Conservation (phyloP, 148 eudicot species). For the Bassia scoparia region DNA sequence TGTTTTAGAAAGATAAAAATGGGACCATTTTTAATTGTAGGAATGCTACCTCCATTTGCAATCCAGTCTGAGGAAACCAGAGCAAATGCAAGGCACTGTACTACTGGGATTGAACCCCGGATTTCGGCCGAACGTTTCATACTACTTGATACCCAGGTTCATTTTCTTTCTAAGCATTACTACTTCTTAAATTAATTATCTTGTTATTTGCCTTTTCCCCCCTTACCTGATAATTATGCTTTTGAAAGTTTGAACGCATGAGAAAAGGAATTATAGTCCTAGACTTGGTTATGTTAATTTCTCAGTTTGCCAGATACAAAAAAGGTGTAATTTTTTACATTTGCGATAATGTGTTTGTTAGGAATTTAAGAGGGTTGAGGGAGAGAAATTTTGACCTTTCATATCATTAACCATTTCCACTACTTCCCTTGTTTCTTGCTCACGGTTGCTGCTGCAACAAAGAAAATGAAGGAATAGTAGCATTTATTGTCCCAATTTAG, state of each 20-base stretch:
- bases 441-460: not conserved
- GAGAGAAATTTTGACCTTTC: no score
- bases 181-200: not conserved
- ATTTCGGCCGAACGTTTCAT: conserved; percentile 73
- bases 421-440: not conserved
- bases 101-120: conserved; percentile 82
- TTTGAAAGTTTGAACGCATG: not conserved
- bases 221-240: not conserved
- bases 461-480: not conserved
- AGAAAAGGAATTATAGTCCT: no score
- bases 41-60: conserved; percentile 85
- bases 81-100: conserved; percentile 78
- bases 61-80: conserved; percentile 66
- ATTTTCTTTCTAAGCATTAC: not conserved
- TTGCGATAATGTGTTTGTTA: no score
- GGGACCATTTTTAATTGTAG: conserved; percentile 34
- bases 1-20: not conserved
- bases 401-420: not conserved
- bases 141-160: conserved; percentile 94
- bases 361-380: no score
- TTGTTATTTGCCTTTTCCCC: not conserved
- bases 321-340: no score
- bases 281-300: no score
- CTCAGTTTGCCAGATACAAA: not conserved
- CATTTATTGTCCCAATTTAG: not conserved